phyloP scores from a whole-genome alignment of 495 filamentous ascomycete genomes.

The Aspergillus bridgeri region DNA sequence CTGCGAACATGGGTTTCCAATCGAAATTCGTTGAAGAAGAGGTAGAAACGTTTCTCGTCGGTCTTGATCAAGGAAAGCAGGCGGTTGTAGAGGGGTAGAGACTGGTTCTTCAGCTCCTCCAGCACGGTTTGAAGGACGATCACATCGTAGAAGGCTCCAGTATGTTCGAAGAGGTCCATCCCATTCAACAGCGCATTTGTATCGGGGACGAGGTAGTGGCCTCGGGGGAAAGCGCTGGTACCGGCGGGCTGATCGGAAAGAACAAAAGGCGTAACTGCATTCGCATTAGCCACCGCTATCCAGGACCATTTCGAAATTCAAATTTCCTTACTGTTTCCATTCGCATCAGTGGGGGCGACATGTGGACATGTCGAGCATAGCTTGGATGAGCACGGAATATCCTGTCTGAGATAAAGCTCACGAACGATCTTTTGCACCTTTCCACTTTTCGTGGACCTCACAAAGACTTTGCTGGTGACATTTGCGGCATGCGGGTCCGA shows the following conservation, averaged over 20 bases:
- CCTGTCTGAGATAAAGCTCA: conserved; percentile 90
- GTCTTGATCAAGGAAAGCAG: conserved; percentile 85
- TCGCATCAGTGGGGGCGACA: conserved; percentile 70
- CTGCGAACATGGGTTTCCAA: conserved; percentile 82
- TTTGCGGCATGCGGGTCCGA: conserved; percentile 67
- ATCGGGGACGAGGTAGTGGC: conserved; percentile 94
- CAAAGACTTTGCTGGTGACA: conserved; percentile 88
- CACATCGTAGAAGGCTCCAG: conserved; percentile 89
- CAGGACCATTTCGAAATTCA: background rate
- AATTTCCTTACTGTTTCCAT: conserved; percentile 59
- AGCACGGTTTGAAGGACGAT: conserved; percentile 92
- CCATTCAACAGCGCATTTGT: conserved; percentile 94
- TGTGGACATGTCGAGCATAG: conserved; percentile 72
- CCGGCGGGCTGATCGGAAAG: conserved; percentile 84
- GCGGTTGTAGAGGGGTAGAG: conserved; percentile 91
- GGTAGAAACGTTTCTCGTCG: conserved; percentile 93
- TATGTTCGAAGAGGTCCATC: conserved; percentile 94
- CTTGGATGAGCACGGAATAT: conserved; percentile 95
- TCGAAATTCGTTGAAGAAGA: conserved; percentile 98
- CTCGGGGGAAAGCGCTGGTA: conserved; percentile 73
- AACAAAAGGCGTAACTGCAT: conserved; percentile 70
- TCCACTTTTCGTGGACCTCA: conserved; percentile 86
- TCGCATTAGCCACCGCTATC: conserved; percentile 26
- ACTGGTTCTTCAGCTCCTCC: conserved; percentile 91
- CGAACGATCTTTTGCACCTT: conserved; percentile 98